A percentile compares a stretch with the other conserved stretches of the same genome.
phyloP scores from a whole-genome alignment of 371 early-diverging fungal species.

The Zychaea mexicana region DNA sequence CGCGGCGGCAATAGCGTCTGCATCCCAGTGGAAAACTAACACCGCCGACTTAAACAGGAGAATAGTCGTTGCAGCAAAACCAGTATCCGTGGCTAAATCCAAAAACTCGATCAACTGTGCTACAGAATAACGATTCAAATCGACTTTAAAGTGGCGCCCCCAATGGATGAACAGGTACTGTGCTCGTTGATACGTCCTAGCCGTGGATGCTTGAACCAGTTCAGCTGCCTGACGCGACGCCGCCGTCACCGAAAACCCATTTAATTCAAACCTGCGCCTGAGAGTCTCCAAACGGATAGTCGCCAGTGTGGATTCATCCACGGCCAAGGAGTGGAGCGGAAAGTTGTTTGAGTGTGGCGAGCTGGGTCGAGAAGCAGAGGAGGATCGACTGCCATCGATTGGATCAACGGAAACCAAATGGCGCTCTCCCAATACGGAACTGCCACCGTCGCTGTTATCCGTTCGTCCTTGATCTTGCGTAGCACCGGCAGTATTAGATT shows the following conservation, averaged over 20 bases:
- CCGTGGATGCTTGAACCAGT: background rate
- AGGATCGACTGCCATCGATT: constrained; percentile 1
- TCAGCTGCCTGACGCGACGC: background rate
- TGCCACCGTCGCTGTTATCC: background rate
- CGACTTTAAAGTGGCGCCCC: background rate
- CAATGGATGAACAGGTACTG: background rate
- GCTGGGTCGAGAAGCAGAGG: constrained; percentile 7
- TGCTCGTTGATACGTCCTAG: background rate
- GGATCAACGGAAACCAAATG: constrained; percentile 24
- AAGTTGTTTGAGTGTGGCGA: constrained; percentile 1
- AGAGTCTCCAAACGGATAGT: constrained; percentile 8
- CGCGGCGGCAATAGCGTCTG: background rate
- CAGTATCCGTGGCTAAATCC: background rate
- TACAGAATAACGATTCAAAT: background rate
- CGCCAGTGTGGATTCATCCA: constrained; percentile 14
- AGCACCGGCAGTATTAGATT: constrained; percentile 5
- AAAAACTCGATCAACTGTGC: background rate
- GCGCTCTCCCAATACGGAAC: constrained; percentile 10
- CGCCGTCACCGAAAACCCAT: background rate
- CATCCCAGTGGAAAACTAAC: background rate
- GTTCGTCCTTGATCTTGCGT: background rate
- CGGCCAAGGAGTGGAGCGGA: constrained; percentile 8
- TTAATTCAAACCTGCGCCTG: background rate
- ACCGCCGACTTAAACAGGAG: background rate
- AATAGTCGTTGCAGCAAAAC: background rate